Base-by-base conservation (phyloP, 2,329 filamentous ascomycete genomes). In the Penicillium rolfsii region DNA sequence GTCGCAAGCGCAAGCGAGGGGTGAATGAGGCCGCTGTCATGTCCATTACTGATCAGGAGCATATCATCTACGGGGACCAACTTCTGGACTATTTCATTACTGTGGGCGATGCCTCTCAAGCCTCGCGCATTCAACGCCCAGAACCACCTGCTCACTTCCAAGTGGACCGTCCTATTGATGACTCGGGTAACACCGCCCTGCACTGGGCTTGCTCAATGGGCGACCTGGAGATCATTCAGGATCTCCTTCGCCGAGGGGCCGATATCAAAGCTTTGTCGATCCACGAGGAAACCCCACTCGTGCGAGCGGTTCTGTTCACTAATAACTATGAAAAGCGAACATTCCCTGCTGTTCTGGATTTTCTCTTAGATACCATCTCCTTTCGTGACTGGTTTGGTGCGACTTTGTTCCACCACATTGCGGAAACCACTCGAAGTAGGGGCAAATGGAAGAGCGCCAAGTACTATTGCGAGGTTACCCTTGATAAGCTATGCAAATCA, bases 141-240 rank as follows among this genome's bases (percentile, higher is more conserved):
- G 87, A 91, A 62, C 93, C 94, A 2, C 95, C 95, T 0, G 82
- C 87, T 36, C 90, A 92, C 73, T 96, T 97, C 70, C 89, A 96
- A 72, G 88, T 96, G 5, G 90, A 99, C 76, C 91, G 91, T 75
- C 84, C 89, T n/a, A 97, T 99, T 64, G 95, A 99, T 74, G 90
- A 93, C 46, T 93, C 96, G 70, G 89, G 89, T 9, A 93, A 98
- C 72, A 96, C 93, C 2, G 93, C 94, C 5, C 85, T 99, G 67
- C 95, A 99, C 74, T 99, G 95, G 95, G 95, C 93, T 19, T 93
- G 92, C 56, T 92, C 95, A 26, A 99, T 99, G 94, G 95, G 95
- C 60, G 95, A 98, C 68, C 83, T 97, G 33, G 91, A 94, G 52
- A 91, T 98, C 16, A 91, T 97, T 63, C 92, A 89, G 75, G 90